Percentiles rank a stretch among this genome's conserved stretches.
These are phyloP conservation scores for Apiotrichum mycotoxinovorans DNA, from an alignment of 1,284 basidiomycete species.

Conservation along the genomic window DNA sequence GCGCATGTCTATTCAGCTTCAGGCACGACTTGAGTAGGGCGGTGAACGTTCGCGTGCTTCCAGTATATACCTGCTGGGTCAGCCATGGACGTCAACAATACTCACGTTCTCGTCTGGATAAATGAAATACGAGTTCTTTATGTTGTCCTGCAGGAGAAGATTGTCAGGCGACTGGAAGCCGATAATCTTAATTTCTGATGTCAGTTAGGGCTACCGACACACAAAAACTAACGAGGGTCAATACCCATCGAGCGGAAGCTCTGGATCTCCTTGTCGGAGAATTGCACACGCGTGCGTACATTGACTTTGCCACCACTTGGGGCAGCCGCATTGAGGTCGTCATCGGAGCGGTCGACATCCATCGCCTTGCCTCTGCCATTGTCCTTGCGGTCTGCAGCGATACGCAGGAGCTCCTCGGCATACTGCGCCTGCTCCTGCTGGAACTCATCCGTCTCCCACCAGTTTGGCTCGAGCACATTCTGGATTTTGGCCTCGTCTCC, in stretches of 20 bases:
- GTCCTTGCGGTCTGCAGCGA: background rate
- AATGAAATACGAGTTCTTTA: constrained; percentile 87
- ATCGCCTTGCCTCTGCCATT: constrained; percentile 20
- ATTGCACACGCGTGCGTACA: constrained; percentile 62
- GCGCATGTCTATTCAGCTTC: constrained; percentile 74
- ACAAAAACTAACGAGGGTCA: constrained; percentile 56
- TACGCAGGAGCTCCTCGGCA: constrained; percentile 29
- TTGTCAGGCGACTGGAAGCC: constrained; percentile 80
- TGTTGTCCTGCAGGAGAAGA: constrained; percentile 77
- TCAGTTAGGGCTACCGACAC: background rate
- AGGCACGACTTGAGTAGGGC: constrained; percentile 81
- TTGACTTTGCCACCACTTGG: background rate
- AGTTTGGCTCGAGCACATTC: constrained; percentile 43
- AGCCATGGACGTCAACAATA: constrained; percentile 43
- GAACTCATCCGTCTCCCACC: constrained; percentile 38
- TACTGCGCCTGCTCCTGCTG: constrained; percentile 23
- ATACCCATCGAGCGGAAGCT: constrained; percentile 74
- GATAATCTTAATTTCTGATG: constrained; percentile 68
- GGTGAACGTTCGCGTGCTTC: constrained; percentile 85
- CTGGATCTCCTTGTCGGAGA: constrained; percentile 75
- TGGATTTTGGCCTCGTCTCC: constrained; percentile 40
- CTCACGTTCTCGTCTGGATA: constrained; percentile 84
- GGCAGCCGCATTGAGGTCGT: background rate
- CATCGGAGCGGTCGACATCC: background rate
- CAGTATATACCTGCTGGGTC: constrained; percentile 57